These are phyloP conservation scores for Aristolochia fimbriata DNA, from an alignment of 164 flowering plant species.

Conservation along the genomic window DNA sequence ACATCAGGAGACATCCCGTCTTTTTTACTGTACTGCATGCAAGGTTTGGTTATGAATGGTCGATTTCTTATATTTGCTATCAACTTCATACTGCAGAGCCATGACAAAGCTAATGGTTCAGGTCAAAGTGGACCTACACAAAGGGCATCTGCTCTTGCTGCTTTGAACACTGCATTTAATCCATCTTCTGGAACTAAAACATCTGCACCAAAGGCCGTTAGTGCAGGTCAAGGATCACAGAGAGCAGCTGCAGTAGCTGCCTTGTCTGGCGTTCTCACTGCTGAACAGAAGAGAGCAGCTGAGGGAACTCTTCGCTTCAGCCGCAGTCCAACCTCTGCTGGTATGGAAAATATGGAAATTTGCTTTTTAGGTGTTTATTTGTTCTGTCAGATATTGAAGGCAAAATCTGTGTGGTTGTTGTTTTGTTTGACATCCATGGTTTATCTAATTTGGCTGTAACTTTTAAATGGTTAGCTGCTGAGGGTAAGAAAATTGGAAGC, in stretches of 20 bases:
- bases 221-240: slow-evolving; percentile 59
- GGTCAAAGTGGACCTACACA: slow-evolving; percentile 84
- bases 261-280: slow-evolving; percentile 78
- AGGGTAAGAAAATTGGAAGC: slow-evolving; percentile 28
- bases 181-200: slow-evolving; percentile 44
- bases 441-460: neutral
- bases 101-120: slow-evolving; percentile 56
- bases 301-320: slow-evolving; percentile 42
- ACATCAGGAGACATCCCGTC: too few species aligned
- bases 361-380: neutral
- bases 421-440: too few species aligned
- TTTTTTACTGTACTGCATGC: too few species aligned
- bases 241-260: slow-evolving; percentile 99
- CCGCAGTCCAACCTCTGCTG: slow-evolving; percentile 41
- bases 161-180: slow-evolving; percentile 71
- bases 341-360: slow-evolving; percentile 19
- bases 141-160: slow-evolving; percentile 94
- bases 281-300: slow-evolving; percentile 54
- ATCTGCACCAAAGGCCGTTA: slow-evolving; percentile 30
- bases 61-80: neutral
- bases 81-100: slow-evolving; percentile 19
- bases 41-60: too few species aligned
- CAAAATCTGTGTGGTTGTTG: too few species aligned
- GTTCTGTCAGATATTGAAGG: too few species aligned
- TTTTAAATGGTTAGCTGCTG: slow-evolving; percentile 20